These are phyloP conservation scores for Akebia trifoliata DNA, from an alignment of 164 flowering plant species.

Conservation along the genomic window DNA sequence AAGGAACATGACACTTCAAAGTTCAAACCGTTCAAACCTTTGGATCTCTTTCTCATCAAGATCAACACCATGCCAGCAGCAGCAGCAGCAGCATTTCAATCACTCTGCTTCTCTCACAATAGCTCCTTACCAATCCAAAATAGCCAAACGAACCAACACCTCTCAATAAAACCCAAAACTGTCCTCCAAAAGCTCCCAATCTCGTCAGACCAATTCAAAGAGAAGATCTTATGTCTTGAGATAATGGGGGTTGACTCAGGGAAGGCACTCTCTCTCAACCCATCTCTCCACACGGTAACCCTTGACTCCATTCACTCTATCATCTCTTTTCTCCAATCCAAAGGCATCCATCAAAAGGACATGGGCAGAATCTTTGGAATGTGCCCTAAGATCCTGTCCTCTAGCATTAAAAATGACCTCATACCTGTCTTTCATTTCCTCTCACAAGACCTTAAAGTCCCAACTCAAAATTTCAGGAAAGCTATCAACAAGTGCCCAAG, in stretches of 20 bases:
- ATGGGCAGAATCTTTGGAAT: conserved; percentile 73
- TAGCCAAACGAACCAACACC: conserved; percentile 19
- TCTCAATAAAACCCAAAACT: conserved; percentile 45
- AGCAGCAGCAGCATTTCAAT: conserved; percentile 30
- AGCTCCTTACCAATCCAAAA: conserved; percentile 20
- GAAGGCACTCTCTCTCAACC: conserved; percentile 75
- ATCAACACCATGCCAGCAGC: conserved; percentile 21
- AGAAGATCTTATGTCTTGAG: conserved; percentile 88
- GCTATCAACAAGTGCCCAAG: conserved; percentile 85
- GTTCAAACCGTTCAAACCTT: neutral
- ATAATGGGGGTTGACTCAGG: conserved; percentile 88
- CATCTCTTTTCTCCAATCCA: conserved; percentile 67
- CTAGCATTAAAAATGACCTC: conserved; percentile 53
- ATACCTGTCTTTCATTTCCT: conserved; percentile 72
- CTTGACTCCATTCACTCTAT: conserved; percentile 63
- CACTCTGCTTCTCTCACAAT: conserved; percentile 38
- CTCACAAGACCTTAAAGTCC: conserved; percentile 54
- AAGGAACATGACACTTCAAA: neutral
- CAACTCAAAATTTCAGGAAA: conserved; percentile 49
- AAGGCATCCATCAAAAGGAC: conserved; percentile 81
- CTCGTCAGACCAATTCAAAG: conserved; percentile 59
- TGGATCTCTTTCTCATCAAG: neutral
- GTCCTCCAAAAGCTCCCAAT: conserved; percentile 49
- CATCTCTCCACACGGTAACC: conserved; percentile 60
- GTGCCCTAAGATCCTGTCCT: conserved; percentile 82